Conservation (phyloP, 2,329 filamentous ascomycete species). For the Hymenoscyphus salicellus region DNA sequence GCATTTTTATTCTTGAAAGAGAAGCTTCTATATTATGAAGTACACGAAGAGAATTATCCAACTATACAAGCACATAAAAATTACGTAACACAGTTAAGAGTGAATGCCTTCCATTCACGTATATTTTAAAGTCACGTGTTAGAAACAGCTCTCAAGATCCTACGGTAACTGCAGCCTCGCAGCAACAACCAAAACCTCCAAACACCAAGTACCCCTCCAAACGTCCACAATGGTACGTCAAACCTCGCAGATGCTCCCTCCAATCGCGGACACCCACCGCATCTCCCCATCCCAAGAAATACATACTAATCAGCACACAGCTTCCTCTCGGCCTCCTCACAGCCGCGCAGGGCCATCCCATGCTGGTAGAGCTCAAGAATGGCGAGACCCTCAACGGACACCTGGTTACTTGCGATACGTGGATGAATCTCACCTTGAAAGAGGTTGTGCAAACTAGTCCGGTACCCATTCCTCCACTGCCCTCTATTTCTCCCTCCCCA, state of each 20-base stretch:
- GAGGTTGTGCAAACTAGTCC: slow-evolving; percentile 96
- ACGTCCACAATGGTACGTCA: slow-evolving; percentile 19
- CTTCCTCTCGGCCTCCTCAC: slow-evolving; percentile 80
- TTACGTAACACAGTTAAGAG: too few species aligned
- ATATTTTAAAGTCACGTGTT: background rate
- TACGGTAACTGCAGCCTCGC: background rate
- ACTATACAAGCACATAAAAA: too few species aligned
- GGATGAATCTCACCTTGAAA: slow-evolving; percentile 98
- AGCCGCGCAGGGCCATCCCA: slow-evolving; percentile 94
- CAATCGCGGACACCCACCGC: background rate
- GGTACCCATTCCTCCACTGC: slow-evolving; percentile 41
- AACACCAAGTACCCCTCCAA: slow-evolving; percentile 7
- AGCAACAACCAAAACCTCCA: background rate
- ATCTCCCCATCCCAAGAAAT: background rate
- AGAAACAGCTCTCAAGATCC: background rate
- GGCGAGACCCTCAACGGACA: slow-evolving; percentile 97
- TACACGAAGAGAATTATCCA: too few species aligned
- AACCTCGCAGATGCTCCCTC: background rate
- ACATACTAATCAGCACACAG: slow-evolving; percentile 42
- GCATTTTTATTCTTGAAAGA: too few species aligned
- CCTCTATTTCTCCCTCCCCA: background rate
- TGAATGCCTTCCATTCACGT: too few species aligned
- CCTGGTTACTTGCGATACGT: slow-evolving; percentile 94
- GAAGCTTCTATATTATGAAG: too few species aligned
- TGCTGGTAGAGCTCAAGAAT: slow-evolving; percentile 96